phyloP scores from a whole-genome alignment of 306 rosid species.

The Sindora glabra region DNA sequence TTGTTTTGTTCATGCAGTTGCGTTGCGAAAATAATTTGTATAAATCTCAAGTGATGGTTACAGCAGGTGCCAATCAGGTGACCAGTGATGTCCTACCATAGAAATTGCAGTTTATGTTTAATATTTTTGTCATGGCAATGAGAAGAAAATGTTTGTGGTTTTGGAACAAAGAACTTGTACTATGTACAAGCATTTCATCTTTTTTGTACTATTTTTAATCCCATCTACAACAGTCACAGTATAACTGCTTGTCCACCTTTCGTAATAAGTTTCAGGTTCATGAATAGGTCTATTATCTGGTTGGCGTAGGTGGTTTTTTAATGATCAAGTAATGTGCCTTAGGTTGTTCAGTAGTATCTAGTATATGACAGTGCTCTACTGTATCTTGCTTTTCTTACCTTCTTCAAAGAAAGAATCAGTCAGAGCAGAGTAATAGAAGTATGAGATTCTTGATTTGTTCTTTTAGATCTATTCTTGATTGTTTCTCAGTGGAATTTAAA shows the following conservation, averaged over 20 bases:
- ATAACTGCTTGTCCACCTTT: neutral
- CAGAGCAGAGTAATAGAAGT: neutral
- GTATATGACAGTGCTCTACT: neutral
- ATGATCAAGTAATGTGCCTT: neutral
- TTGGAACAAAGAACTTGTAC: conserved; percentile 1
- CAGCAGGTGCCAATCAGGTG: conserved; percentile 99
- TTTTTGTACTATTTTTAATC: neutral
- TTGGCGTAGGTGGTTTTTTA: neutral
- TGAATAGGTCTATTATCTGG: neutral
- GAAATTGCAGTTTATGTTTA: conserved; percentile 2
- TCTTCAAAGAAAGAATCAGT: neutral
- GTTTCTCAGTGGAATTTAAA: no score
- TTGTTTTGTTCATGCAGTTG: conserved; percentile 48
- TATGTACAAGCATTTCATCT: conserved; percentile 1
- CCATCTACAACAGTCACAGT: neutral
- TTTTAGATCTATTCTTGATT: neutral
- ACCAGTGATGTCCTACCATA: conserved; percentile 13
- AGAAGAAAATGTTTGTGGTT: neutral
- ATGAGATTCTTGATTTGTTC: neutral
- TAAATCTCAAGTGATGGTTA: conserved; percentile 95
- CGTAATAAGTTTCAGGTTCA: neutral
- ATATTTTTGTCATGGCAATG: neutral
- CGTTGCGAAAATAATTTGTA: conserved; percentile 59
- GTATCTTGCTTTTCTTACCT: neutral
- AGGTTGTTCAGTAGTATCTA: neutral